These are phyloP conservation scores for Coprinopsis strossmayeri DNA, from an alignment of 768 basidiomycete species.

Conservation along the genomic window DNA sequence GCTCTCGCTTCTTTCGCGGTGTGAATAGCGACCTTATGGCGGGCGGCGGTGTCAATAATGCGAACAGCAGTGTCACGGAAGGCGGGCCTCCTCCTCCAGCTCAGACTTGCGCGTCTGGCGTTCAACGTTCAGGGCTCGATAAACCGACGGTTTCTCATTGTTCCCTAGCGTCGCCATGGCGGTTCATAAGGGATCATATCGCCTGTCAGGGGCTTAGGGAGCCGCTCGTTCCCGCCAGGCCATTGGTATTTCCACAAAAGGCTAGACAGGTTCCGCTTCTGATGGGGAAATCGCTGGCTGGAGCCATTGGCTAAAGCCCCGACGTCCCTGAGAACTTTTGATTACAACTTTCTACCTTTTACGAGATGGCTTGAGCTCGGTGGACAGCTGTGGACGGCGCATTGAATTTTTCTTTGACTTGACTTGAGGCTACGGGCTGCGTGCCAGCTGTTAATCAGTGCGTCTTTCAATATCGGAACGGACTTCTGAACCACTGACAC, in stretches of 20 bases:
- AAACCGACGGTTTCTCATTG: no score
- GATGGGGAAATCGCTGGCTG: not conserved
- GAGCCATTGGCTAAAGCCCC: not conserved
- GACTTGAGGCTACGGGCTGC: not conserved
- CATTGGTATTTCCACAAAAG: not conserved
- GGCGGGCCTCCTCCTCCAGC: no score
- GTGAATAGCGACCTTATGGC: no score
- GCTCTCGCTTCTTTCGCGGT: no score
- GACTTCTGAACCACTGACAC: not conserved
- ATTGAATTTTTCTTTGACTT: not conserved
- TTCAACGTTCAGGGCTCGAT: no score
- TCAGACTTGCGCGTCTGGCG: no score
- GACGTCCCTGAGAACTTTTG: not conserved
- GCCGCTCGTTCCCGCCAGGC: no score
- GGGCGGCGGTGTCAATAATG: no score
- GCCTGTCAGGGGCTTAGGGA: no score
- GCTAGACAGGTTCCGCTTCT: conserved; percentile 1
- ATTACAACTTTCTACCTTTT: not conserved
- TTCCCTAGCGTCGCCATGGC: no score
- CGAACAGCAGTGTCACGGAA: no score
- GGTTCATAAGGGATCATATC: no score
- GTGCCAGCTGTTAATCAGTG: not conserved
- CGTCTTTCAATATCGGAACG: not conserved
- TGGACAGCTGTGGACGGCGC: not conserved
- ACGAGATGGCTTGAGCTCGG: not conserved